Evolutionary conservation across 2,329 filamentous ascomycete species (phyloP).

Genomic region (Epichloe baconii): DNA sequence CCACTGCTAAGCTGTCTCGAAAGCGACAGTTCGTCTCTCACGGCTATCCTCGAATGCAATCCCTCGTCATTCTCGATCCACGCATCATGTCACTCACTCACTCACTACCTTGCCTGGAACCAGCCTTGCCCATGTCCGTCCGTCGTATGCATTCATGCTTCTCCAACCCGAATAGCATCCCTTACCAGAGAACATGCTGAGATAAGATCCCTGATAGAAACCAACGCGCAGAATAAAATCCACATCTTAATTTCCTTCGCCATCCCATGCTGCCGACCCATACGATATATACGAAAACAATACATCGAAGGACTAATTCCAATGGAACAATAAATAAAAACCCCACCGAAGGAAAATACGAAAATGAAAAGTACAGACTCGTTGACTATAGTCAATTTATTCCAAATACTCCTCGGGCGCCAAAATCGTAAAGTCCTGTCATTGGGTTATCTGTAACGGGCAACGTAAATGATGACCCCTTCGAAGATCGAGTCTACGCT

Average conservation of each 20-base stretch:
- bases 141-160: too few species aligned
- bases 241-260: conserved; percentile 2
- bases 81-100: too few species aligned
- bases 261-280: conserved; percentile 7
- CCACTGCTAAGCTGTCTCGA: too few species aligned
- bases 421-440: conserved; percentile 1
- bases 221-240: background rate
- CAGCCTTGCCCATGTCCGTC: too few species aligned
- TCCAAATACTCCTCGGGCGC: conserved; percentile 7
- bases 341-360: background rate
- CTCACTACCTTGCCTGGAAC: too few species aligned
- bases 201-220: background rate
- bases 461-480: background rate
- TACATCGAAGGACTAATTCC: too few species aligned
- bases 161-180: background rate
- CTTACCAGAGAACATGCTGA: background rate
- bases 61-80: too few species aligned
- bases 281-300: background rate
- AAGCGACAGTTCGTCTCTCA: too few species aligned
- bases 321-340: background rate
- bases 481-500: conserved; percentile 19
- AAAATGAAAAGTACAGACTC: background rate
- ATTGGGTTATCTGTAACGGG: background rate
- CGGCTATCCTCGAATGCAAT: too few species aligned
- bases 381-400: background rate